phyloP scores from a whole-genome alignment of 768 basidiomycete genomes.

The Collybiopsis confluens region DNA sequence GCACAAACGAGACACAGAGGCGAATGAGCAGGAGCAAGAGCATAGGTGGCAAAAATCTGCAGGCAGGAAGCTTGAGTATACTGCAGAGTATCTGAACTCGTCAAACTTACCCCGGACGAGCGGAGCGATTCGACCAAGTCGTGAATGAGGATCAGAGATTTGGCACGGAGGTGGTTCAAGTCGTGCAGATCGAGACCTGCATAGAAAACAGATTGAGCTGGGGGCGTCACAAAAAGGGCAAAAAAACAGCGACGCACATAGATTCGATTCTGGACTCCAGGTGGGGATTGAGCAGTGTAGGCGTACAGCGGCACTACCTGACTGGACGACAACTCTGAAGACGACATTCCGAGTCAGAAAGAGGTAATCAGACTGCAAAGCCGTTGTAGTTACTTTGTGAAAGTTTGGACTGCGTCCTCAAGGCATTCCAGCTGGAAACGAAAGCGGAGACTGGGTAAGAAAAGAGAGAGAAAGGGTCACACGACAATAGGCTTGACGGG shows the following conservation, averaged over 20 bases:
- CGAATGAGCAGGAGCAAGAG: conserved; percentile 56
- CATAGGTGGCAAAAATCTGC: conserved; percentile 64
- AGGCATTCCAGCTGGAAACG: conserved; percentile 44
- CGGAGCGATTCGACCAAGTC: conserved; percentile 56
- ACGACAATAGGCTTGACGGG: conserved; percentile 2
- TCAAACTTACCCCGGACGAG: conserved; percentile 50
- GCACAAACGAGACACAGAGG: conserved; percentile 58
- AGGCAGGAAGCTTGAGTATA: conserved; percentile 6
- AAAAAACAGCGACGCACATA: conserved; percentile 39
- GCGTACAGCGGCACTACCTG: conserved; percentile 44
- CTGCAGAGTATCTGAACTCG: not conserved
- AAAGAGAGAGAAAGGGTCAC: conserved; percentile 4
- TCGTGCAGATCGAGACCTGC: conserved; percentile 65
- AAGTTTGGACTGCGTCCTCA: conserved; percentile 55
- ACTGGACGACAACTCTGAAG: conserved; percentile 43
- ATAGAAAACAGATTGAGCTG: not conserved
- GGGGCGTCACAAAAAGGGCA: conserved; percentile 3
- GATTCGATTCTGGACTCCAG: conserved; percentile 54
- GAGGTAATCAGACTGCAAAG: not conserved
- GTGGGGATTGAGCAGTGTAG: conserved; percentile 68
- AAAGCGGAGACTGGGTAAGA: too few relatives aligned
- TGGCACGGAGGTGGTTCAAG: conserved; percentile 59
- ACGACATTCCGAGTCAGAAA: not conserved
- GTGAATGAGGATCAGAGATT: conserved; percentile 61
- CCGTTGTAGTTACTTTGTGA: conserved; percentile 46